These are phyloP conservation scores for Gracilaria gracilis DNA, from an alignment of 23 red algal genomes.

Conservation along the genomic window DNA sequence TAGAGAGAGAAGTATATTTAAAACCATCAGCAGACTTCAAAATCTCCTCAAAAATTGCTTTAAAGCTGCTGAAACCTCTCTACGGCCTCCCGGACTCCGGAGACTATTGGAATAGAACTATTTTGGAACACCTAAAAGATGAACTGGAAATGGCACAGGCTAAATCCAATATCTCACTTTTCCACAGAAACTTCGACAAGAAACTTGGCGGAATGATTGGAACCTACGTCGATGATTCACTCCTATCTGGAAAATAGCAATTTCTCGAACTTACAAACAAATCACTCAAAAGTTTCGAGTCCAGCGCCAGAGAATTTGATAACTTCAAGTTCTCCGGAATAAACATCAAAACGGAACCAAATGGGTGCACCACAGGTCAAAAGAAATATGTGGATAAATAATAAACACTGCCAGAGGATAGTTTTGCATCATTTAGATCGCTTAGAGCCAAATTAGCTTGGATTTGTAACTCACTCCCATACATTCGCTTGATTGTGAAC, in stretches of 20 bases:
- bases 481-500: not conserved
- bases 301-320: not conserved
- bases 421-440: not conserved
- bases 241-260: not conserved
- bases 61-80: not conserved
- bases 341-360: not conserved
- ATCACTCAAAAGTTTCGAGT: not conserved
- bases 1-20: not conserved
- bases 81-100: not conserved
- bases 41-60: not conserved
- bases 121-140: not conserved
- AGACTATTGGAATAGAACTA: not conserved
- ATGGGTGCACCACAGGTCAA: not conserved
- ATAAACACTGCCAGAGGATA: not conserved
- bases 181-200: not conserved
- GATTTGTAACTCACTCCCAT: not conserved
- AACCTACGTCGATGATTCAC: conserved; percentile 12
- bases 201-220: not conserved
- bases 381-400: not conserved
- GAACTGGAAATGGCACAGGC: not conserved
- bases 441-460: not conserved
- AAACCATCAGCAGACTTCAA: not conserved
- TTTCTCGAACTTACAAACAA: not conserved
- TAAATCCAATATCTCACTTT: not conserved
- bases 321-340: conserved; percentile 9